Evolutionary conservation across 768 basidiomycete genomes (phyloP).

Genomic region (Boletus sp.): DNA sequence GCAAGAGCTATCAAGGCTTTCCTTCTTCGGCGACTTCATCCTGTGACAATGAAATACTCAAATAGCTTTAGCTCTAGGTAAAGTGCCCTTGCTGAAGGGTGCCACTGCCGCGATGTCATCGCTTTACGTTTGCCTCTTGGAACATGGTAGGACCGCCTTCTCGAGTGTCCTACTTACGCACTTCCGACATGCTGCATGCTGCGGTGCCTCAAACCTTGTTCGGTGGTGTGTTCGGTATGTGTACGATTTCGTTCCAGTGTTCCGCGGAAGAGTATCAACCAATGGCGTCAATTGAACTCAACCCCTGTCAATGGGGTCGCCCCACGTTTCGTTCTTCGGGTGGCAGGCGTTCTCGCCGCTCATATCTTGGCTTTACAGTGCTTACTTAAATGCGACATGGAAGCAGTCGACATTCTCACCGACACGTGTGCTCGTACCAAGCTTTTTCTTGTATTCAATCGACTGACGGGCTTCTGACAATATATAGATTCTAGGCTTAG

Average conservation of each 20-base stretch:
- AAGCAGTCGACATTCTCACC: constrained; percentile 1
- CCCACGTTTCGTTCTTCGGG: constrained; percentile 4
- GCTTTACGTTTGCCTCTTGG: constrained; percentile 10
- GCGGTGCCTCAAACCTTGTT: constrained; percentile 13
- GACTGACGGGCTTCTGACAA: background rate
- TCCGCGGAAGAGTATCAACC: constrained; percentile 15
- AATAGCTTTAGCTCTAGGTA: background rate
- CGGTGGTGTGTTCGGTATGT: constrained; percentile 1
- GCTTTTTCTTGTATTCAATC: constrained; percentile 1
- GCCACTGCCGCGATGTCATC: constrained; percentile 6
- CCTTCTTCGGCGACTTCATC: constrained; percentile 9
- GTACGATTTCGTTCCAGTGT: background rate
- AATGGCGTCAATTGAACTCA: constrained; percentile 2
- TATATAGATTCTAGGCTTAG: background rate
- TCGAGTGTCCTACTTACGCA: constrained; percentile 12
- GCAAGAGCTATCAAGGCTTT: background rate
- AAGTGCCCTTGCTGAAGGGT: background rate
- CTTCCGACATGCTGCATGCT: constrained; percentile 9
- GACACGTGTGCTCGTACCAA: constrained; percentile 7
- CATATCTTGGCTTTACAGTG: background rate
- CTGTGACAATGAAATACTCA: constrained; percentile 11
- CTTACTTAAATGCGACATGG: background rate
- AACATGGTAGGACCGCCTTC: constrained; percentile 4
- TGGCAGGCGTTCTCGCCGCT: background rate
- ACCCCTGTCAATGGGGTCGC: background rate